phyloP scores from a whole-genome alignment of 176 grass and related monocot genomes.

The Stipa capillata region DNA sequence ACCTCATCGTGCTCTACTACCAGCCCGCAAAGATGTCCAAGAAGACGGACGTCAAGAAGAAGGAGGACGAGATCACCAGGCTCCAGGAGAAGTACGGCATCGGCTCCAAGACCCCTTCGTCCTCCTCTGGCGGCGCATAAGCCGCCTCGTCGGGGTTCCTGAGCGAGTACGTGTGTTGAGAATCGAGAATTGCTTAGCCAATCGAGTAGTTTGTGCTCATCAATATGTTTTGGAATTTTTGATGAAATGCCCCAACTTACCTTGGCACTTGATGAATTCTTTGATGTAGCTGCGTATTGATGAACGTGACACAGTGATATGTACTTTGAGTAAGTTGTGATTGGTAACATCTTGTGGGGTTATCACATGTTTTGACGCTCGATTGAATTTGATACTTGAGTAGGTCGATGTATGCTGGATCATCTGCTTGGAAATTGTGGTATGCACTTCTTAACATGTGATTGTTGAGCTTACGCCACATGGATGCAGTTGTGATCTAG shows the following conservation, averaged over 20 bases:
- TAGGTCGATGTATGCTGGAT: neutral
- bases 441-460: neutral
- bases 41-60: conserved; percentile 89
- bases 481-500: neutral
- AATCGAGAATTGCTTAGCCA: neutral
- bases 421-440: neutral
- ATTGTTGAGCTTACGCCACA: neutral
- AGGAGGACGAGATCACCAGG: conserved; percentile 83
- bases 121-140: neutral
- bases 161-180: neutral
- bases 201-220: neutral
- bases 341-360: neutral
- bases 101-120: conserved; percentile 35
- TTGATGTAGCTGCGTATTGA: neutral
- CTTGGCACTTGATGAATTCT: too few relatives aligned
- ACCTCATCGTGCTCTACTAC: conserved; percentile 99
- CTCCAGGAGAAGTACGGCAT: conserved; percentile 96
- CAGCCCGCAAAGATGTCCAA: conserved; percentile 95
- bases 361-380: neutral
- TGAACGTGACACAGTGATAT: neutral
- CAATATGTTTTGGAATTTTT: neutral
- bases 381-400: neutral
- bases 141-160: neutral
- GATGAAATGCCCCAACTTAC: too few relatives aligned
- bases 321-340: neutral